Percentiles rank a stretch among this genome's conserved stretches.
phyloP scores from a whole-genome alignment of 257 asterid genomes.

The Petunia axillaris region DNA sequence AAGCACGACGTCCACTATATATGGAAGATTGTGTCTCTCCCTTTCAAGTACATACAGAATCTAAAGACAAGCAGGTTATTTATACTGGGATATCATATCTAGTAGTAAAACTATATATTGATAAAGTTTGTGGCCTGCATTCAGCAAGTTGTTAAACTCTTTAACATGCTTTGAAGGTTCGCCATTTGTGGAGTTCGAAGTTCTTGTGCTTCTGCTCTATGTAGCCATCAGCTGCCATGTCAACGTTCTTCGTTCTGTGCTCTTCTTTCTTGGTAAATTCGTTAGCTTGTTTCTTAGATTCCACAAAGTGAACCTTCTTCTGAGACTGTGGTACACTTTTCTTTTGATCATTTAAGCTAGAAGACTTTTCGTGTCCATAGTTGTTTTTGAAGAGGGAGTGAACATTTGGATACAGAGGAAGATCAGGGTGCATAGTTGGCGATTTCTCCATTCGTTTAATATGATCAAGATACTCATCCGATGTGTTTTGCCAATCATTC shows the following conservation, averaged over 20 bases:
- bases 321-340: constrained; percentile 37
- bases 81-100: not conserved
- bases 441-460: constrained; percentile 39
- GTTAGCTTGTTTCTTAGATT: constrained; percentile 24
- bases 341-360: constrained; percentile 29
- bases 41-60: not conserved
- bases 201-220: constrained; percentile 56
- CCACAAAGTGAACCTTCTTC: constrained; percentile 55
- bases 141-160: not conserved
- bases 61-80: not conserved
- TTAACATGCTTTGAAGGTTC: constrained; percentile 36
- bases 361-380: not conserved
- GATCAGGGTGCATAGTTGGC: constrained; percentile 39
- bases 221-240: constrained; percentile 65
- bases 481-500: not conserved
- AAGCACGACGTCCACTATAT: not conserved
- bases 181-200: constrained; percentile 50
- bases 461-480: constrained; percentile 33
- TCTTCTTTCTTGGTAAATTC: constrained; percentile 29
- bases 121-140: not conserved
- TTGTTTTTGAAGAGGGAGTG: constrained; percentile 24
- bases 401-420: constrained; percentile 30
- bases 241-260: constrained; percentile 34
- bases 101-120: not conserved
- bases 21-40: not conserved